phyloP scores from a whole-genome alignment of 1,284 basidiomycete species.

The Fistulina hepatica region DNA sequence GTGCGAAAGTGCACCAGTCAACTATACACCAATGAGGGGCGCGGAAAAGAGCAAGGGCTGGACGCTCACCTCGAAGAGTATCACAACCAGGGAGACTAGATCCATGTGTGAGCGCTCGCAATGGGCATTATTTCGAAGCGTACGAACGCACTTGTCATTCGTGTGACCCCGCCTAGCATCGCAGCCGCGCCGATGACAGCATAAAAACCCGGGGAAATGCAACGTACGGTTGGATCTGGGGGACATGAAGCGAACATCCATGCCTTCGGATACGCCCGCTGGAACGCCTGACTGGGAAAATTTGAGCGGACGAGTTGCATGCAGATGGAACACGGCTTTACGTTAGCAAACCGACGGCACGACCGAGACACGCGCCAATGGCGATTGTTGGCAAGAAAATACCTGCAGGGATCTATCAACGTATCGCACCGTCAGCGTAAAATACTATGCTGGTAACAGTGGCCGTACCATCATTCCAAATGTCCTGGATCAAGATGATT shows the following conservation, averaged over 20 bases:
- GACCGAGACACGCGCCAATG: constrained; percentile 59
- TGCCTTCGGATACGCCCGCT: constrained; percentile 47
- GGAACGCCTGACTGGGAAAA: constrained; percentile 43
- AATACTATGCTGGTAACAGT: not conserved
- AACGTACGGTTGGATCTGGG: constrained; percentile 53
- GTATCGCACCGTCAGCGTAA: not conserved
- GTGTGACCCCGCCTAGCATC: constrained; percentile 71
- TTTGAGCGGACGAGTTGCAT: constrained; percentile 2
- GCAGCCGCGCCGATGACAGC: constrained; percentile 76
- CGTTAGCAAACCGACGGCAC: constrained; percentile 60
- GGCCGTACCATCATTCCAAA: constrained; percentile 61
- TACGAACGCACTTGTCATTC: constrained; percentile 56
- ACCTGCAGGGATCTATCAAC: constrained; percentile 51
- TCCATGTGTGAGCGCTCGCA: constrained; percentile 2
- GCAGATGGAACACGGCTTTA: constrained; percentile 23
- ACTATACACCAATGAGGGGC: constrained; percentile 23
- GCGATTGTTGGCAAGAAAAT: constrained; percentile 68
- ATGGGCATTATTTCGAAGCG: not conserved
- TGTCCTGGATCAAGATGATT: no score
- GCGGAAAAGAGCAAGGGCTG: not conserved
- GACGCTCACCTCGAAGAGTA: constrained; percentile 51
- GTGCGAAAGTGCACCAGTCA: constrained; percentile 64
- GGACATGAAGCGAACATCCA: constrained; percentile 64
- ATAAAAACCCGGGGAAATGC: constrained; percentile 75
- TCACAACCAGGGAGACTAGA: constrained; percentile 61